Conservation (phyloP, 768 basidiomycete species). For the Rubroboletus satanas region DNA sequence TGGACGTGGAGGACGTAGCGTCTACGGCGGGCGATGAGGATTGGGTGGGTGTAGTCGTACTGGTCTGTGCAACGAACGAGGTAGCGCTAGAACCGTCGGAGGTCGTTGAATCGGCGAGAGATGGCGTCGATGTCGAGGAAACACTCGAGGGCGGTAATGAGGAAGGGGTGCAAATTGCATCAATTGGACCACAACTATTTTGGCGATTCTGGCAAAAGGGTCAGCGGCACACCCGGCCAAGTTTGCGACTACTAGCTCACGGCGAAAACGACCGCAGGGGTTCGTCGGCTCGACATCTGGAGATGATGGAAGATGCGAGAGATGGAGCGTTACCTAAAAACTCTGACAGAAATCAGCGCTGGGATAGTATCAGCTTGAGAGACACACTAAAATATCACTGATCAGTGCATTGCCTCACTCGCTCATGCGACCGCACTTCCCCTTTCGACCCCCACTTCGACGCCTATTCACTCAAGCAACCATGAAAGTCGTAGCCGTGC, state of each 20-base stretch:
- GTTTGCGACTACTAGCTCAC: neutral
- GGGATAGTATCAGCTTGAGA: neutral
- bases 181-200: neutral
- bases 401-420: constrained; percentile 21
- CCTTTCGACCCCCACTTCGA: constrained; percentile 14
- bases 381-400: constrained; percentile 1
- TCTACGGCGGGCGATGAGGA: neutral
- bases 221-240: neutral
- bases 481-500: constrained; percentile 79
- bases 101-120: neutral
- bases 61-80: neutral
- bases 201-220: constrained; percentile 1
- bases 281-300: neutral
- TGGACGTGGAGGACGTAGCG: constrained; percentile 13
- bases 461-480: neutral
- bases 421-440: constrained; percentile 8
- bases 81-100: neutral
- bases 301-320: neutral
- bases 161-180: neutral
- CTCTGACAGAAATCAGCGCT: neutral
- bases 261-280: too few relatives aligned
- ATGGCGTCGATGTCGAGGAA: neutral
- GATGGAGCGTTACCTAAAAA: neutral
- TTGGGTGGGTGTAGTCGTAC: neutral
- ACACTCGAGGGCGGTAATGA: neutral